phyloP scores from a whole-genome alignment of 1,284 basidiomycete genomes.

The Sporisorium graminicola region DNA sequence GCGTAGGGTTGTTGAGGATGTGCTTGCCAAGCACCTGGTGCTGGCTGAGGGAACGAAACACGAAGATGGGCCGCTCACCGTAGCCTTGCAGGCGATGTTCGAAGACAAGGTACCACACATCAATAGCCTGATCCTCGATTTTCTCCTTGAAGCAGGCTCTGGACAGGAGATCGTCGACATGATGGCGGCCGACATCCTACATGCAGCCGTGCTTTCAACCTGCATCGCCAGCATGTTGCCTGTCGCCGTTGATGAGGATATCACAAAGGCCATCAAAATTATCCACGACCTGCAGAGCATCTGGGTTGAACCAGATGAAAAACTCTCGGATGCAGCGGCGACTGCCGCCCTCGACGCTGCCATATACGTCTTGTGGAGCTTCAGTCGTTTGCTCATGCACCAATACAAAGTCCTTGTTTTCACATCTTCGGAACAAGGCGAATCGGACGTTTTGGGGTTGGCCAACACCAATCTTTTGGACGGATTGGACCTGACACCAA shows the following conservation, averaged over 20 bases:
- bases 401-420: too few relatives aligned
- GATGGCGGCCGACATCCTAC: constrained; percentile 8
- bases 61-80: not conserved
- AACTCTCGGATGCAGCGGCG: not conserved
- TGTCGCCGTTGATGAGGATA: not conserved
- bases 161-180: not conserved
- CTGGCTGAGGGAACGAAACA: not conserved
- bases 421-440: not conserved
- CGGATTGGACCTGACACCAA: not conserved
- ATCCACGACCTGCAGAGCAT: constrained; percentile 22
- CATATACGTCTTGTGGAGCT: constrained; percentile 17
- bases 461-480: not conserved
- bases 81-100: constrained; percentile 19
- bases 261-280: constrained; percentile 5
- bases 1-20: not conserved
- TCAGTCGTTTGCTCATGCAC: constrained; percentile 18
- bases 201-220: constrained; percentile 14
- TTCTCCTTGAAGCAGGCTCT: not conserved
- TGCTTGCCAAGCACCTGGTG: constrained; percentile 13
- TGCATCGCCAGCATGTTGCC: constrained; percentile 20
- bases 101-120: not conserved
- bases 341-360: constrained; percentile 7
- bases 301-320: constrained; percentile 12
- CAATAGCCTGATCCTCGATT: constrained; percentile 5
- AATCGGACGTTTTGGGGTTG: not conserved